phyloP scores from a whole-genome alignment of 345 rosid genomes.

The Rubroshorea leprosula region DNA sequence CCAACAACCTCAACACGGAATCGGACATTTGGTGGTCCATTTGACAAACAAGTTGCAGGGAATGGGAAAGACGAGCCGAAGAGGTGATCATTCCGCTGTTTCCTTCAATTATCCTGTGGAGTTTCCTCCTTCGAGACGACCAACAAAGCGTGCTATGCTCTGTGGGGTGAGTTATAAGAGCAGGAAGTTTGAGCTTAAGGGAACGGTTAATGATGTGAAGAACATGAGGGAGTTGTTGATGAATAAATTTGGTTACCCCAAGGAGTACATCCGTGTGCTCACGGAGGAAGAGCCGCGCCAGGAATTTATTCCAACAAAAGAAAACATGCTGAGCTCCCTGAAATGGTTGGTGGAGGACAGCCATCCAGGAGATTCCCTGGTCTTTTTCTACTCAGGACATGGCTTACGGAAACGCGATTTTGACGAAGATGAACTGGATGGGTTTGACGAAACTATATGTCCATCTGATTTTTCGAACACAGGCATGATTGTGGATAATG shows the following conservation, averaged over 20 bases:
- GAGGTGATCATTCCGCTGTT: neutral
- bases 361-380: slow-evolving; percentile 35
- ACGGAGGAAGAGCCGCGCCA: slow-evolving; percentile 41
- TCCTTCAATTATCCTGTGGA: neutral
- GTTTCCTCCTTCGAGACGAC: neutral
- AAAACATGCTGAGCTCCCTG: slow-evolving; percentile 38
- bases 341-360: slow-evolving; percentile 47
- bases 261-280: slow-evolving; percentile 34
- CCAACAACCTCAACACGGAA: neutral
- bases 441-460: slow-evolving; percentile 52
- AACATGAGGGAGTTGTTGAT: slow-evolving; percentile 42
- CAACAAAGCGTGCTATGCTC: slow-evolving; percentile 43
- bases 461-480: slow-evolving; percentile 39
- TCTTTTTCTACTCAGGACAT: slow-evolving; percentile 61
- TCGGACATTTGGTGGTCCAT: neutral
- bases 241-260: slow-evolving; percentile 15
- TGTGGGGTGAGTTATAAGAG: slow-evolving; percentile 41
- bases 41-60: neutral
- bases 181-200: slow-evolving; percentile 38
- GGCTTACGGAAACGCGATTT: slow-evolving; percentile 43
- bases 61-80: neutral
- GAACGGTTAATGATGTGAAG: slow-evolving; percentile 48
- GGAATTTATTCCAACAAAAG: slow-evolving; percentile 32
- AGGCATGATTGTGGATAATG: slow-evolving; percentile 47
- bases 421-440: slow-evolving; percentile 42